Evolutionary conservation across 108 stramenopile genomes (phyloP), one percentile per base, ranked within the genome.

Genomic region (Skeletonema marinoi): DNA sequence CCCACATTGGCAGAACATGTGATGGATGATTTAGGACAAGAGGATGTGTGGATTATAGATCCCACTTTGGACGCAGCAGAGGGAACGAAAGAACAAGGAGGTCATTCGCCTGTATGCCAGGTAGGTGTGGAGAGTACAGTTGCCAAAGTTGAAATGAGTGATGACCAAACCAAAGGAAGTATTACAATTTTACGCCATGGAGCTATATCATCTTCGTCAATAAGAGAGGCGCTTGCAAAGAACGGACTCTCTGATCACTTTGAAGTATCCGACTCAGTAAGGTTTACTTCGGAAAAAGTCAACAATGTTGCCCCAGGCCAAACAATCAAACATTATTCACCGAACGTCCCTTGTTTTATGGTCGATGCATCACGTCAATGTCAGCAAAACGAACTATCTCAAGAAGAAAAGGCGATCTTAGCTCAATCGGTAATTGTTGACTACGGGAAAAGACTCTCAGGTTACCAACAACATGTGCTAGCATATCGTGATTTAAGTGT

Each of bases 1-100:
- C 98, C 99, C 39, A 99, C 99, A 3, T 51, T 75, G 31, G 96
- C 98, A 2, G 60, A 66, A 12, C 99, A 99, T 77, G 99, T 99
- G 0, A 88, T 96, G 86, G 95, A 94, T 76, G 98, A 98, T 78
- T 90, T 98, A 70, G 83, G 87, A 19, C 59, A 76, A 65, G 89
- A 92, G 71, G 89, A 95, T 85, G 89, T 98, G 36, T 93, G 92
- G 89, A 87, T 92, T 63, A 63, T 92, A 9, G 90, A 96, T 72
- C 85, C 89, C 21, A 56, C 54, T 32, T 70, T 78, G 66, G 81
- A 50, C n/a, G 64, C 48, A 39, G 4, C 3, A 63, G 56, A 6
- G 17, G 68, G 21, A 25, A 19, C 25, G 32, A 66, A 35, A 32
- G 42, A 65, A 42, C 31, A 70, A 41, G 13, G 32, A 70, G 30